Percentiles rank a stretch among this genome's conserved stretches.
These are phyloP conservation scores for Garcia nutans DNA, from an alignment of 345 rosid species.

Conservation along the genomic window DNA sequence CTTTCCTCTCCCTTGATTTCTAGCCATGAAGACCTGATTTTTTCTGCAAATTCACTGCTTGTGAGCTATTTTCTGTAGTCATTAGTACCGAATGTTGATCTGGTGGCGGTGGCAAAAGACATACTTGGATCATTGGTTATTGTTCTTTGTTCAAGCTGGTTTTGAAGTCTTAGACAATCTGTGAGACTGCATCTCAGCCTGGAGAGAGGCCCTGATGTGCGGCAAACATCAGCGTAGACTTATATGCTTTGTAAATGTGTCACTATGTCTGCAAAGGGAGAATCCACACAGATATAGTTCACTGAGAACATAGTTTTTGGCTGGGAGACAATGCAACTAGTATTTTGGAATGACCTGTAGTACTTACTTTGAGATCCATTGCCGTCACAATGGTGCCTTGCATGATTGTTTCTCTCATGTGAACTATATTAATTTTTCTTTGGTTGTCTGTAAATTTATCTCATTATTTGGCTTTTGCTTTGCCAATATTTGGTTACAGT, in stretches of 20 bases:
- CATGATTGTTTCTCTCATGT: not conserved
- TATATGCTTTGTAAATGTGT: not conserved
- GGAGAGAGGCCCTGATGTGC: not conserved
- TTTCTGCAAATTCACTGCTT: not conserved
- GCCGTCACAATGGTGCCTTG: too few relatives aligned
- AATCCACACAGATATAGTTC: not conserved
- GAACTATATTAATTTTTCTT: not conserved
- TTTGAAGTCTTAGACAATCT: not conserved
- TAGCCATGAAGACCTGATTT: not conserved
- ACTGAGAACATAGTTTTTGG: not conserved
- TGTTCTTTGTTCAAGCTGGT: not conserved
- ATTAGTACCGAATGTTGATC: not conserved
- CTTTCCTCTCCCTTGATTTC: not conserved
- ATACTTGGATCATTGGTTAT: not conserved
- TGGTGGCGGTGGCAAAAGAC: not conserved
- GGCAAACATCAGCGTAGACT: not conserved
- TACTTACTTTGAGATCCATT: not conserved
- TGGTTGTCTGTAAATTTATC: not conserved
- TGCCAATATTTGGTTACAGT: not conserved
- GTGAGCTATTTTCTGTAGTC: not conserved
- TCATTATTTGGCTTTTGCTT: not conserved
- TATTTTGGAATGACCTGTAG: not conserved
- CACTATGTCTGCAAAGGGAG: not conserved
- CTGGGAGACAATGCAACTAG: not conserved
- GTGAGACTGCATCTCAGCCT: not conserved